Conservation (phyloP, 257 asterid genomes). For the Osmanthus fragrans region DNA sequence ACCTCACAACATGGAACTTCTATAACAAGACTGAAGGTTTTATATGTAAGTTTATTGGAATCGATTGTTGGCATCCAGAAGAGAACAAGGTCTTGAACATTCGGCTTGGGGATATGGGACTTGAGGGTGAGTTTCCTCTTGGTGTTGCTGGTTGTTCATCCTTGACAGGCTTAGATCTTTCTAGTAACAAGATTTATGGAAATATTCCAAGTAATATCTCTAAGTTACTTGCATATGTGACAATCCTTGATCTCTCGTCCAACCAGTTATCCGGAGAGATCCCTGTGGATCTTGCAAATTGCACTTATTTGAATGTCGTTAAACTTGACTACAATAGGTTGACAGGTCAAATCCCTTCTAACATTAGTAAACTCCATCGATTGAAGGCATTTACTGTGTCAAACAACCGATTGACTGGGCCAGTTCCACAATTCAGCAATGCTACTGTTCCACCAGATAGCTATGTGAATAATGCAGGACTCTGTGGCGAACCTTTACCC, state of each 20-base stretch:
- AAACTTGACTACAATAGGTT: constrained; percentile 63
- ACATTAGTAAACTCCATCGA: constrained; percentile 43
- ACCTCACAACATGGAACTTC: too few species aligned
- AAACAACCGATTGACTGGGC: constrained; percentile 43
- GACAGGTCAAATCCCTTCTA: constrained; percentile 44
- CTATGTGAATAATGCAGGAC: constrained; percentile 42
- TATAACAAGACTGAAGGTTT: constrained; percentile 30
- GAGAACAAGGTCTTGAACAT: constrained; percentile 71
- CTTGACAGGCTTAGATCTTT: constrained; percentile 77
- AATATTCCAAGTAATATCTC: constrained; percentile 60
- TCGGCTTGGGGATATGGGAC: constrained; percentile 64
- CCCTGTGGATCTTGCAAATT: constrained; percentile 53
- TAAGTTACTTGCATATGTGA: constrained; percentile 32
- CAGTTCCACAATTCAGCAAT: constrained; percentile 31
- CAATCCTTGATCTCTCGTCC: constrained; percentile 70
- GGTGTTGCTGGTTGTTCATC: constrained; percentile 57
- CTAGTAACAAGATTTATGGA: constrained; percentile 59
- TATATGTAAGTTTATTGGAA: constrained; percentile 66
- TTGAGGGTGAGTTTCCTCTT: constrained; percentile 69
- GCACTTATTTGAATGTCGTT: constrained; percentile 54
- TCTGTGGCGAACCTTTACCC: constrained; percentile 48
- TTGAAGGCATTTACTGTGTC: constrained; percentile 36
- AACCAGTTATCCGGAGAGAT: constrained; percentile 65
- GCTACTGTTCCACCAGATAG: constrained; percentile 2
- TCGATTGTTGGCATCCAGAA: constrained; percentile 77